Evolutionary conservation across 495 filamentous ascomycete genomes (phyloP).

Genomic region (Aspergillus steynii): DNA sequence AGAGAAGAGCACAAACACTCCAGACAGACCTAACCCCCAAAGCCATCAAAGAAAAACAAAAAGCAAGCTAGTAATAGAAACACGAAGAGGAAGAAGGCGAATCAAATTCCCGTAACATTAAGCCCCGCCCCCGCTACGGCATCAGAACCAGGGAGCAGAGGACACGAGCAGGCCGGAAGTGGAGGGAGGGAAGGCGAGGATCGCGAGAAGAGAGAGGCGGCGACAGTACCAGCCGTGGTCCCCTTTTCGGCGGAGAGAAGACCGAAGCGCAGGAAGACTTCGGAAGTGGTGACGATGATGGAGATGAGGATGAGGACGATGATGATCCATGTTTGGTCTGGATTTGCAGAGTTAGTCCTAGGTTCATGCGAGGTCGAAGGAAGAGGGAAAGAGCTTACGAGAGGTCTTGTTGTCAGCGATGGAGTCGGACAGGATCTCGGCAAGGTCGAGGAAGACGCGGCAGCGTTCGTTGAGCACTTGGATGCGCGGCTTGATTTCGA

Average conservation of each 20-base stretch:
- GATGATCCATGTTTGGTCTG: constrained; percentile 92
- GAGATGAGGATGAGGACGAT: constrained; percentile 90
- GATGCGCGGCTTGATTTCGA: constrained; percentile 93
- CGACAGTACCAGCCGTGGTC: constrained; percentile 13
- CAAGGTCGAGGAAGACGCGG: constrained; percentile 92
- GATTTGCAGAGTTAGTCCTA: constrained; percentile 9
- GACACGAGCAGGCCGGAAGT: not conserved
- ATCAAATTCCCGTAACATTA: not conserved
- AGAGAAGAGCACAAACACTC: no score
- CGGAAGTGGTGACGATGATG: constrained; percentile 85
- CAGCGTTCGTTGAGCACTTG: constrained; percentile 96
- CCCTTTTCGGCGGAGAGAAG: constrained; percentile 58
- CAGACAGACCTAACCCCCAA: no score
- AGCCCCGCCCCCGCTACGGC: not conserved
- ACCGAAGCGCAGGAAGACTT: constrained; percentile 84
- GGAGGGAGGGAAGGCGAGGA: constrained; percentile 1
- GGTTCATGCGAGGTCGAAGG: not conserved
- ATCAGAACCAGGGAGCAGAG: not conserved
- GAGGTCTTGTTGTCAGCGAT: constrained; percentile 95
- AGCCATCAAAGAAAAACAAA: no score
- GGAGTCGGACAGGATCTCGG: constrained; percentile 89
- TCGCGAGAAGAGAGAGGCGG: constrained; percentile 16
- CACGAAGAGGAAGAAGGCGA: not conserved
- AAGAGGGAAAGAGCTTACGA: constrained; percentile 35
- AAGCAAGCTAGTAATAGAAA: not conserved